Percentiles rank a stretch among this genome's conserved stretches.
Evolutionary conservation across 129 eudicot genomes (phyloP).

Genomic region (Chrysanthemum lavandulifolium): DNA sequence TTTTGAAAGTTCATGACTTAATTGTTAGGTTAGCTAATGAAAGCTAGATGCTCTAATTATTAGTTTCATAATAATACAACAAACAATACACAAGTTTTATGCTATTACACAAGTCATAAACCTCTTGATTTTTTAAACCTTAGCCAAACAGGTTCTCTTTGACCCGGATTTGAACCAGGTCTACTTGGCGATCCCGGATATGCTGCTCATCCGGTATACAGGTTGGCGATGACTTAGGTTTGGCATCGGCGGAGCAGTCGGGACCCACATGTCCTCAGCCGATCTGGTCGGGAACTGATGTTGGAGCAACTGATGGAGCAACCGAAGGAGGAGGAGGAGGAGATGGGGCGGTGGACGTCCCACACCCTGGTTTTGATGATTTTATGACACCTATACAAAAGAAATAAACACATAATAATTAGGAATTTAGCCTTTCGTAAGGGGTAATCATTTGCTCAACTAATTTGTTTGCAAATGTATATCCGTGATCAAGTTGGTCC

Average conservation of each 20-base stretch:
- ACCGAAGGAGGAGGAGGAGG: constrained; percentile 17
- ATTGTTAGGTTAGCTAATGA: neutral
- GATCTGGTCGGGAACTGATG: constrained; percentile 11
- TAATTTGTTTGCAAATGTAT: neutral
- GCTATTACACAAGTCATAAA: constrained; percentile 6
- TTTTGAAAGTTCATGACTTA: constrained; percentile 2
- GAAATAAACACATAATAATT: neutral
- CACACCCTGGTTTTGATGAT: constrained; percentile 5
- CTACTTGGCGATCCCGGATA: constrained; percentile 30
- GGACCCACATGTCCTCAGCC: constrained; percentile 25
- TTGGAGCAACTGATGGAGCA: constrained; percentile 29
- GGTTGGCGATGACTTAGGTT: constrained; percentile 24
- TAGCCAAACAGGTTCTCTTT: constrained; percentile 37
- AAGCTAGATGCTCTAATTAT: neutral
- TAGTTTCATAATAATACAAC: constrained; percentile 10
- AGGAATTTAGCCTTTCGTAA: neutral
- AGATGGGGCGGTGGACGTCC: constrained; percentile 32
- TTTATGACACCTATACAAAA: constrained; percentile 21
- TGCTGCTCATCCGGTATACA: constrained; percentile 30
- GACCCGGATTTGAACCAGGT: constrained; percentile 18
- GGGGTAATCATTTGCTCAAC: neutral
- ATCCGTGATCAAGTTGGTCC: neutral
- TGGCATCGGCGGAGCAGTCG: constrained; percentile 33
- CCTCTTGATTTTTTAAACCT: constrained; percentile 46
- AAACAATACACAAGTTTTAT: neutral